These are phyloP conservation scores for Cucumis melo DNA, from an alignment of 306 rosid genomes.

Conservation along the genomic window DNA sequence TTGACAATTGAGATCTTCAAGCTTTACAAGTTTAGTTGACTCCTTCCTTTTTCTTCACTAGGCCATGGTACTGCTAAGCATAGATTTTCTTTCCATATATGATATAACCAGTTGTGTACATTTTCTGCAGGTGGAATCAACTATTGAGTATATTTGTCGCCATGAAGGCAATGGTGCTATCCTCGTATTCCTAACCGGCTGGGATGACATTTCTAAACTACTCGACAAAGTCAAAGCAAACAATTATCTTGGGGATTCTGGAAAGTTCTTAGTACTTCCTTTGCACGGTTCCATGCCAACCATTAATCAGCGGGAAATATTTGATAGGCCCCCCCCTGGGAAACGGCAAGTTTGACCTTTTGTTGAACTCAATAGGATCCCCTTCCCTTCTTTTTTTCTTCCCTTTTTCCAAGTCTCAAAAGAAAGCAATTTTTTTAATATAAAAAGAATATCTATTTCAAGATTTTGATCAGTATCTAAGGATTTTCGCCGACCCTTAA, in stretches of 20 bases:
- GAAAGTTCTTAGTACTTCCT: slow-evolving; percentile 67
- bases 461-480: not conserved
- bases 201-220: slow-evolving; percentile 93
- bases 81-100: not conserved
- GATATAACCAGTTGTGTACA: not conserved
- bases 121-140: slow-evolving; percentile 57
- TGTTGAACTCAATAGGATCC: slow-evolving; percentile 7
- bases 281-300: slow-evolving; percentile 97
- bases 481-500: not conserved
- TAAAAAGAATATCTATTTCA: not conserved
- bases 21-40: not conserved
- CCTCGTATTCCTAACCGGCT: slow-evolving; percentile 89
- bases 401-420: not conserved
- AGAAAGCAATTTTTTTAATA: not conserved
- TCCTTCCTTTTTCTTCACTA: not conserved
- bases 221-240: slow-evolving; percentile 63
- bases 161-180: slow-evolving; percentile 75
- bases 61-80: not conserved
- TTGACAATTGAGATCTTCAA: not conserved
- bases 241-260: slow-evolving; percentile 59
- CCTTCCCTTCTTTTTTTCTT: not conserved
- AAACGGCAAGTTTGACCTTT: slow-evolving; percentile 54
- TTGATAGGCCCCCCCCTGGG: slow-evolving; percentile 71
- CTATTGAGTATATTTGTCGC: slow-evolving; percentile 66
- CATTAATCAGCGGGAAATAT: slow-evolving; percentile 77